Percentiles rank a stretch among this genome's conserved stretches.
phyloP scores from a whole-genome alignment of 1,139 yeast genomes.

The Hemisphaericaspora lyxosophila region DNA sequence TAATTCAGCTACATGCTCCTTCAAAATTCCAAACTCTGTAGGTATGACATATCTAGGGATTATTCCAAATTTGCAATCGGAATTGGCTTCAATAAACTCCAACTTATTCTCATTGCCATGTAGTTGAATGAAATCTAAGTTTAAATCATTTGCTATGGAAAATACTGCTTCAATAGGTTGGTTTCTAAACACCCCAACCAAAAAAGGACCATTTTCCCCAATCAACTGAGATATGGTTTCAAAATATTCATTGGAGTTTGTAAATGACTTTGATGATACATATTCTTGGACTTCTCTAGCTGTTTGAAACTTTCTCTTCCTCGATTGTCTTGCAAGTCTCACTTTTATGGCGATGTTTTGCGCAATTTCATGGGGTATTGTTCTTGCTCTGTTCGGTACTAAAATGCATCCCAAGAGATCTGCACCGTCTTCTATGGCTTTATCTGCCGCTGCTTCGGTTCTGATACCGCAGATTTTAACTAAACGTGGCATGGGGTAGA shows the following conservation, averaged over 20 bases:
- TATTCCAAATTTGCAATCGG: conserved; percentile 48
- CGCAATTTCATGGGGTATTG: conserved; percentile 60
- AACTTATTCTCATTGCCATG: conserved; percentile 80
- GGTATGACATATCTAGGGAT: conserved; percentile 73
- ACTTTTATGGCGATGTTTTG: conserved; percentile 46
- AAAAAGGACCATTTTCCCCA: conserved; percentile 57
- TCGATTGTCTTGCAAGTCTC: conserved; percentile 18
- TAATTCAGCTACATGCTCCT: conserved; percentile 18
- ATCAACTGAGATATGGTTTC: conserved; percentile 29
- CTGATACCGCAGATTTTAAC: conserved; percentile 86
- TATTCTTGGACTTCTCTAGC: conserved; percentile 21
- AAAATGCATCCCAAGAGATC: conserved; percentile 79
- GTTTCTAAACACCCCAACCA: conserved; percentile 90
- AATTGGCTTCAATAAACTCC: conserved; percentile 44
- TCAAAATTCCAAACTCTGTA: conserved; percentile 36
- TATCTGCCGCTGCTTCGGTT: conserved; percentile 62
- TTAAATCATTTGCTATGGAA: conserved; percentile 43
- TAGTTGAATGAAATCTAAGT: conserved; percentile 77
- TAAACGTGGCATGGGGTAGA: conserved; percentile 20
- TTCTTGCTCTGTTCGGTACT: conserved; percentile 79
- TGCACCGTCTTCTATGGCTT: conserved; percentile 71
- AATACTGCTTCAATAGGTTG: conserved; percentile 68
- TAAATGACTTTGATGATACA: conserved; percentile 18
- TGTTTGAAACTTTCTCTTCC: conserved; percentile 19
- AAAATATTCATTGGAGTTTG: conserved; percentile 34